These are phyloP conservation scores for Aspergillus candidus DNA, from an alignment of 2,329 filamentous ascomycete species.

Conservation along the genomic window DNA sequence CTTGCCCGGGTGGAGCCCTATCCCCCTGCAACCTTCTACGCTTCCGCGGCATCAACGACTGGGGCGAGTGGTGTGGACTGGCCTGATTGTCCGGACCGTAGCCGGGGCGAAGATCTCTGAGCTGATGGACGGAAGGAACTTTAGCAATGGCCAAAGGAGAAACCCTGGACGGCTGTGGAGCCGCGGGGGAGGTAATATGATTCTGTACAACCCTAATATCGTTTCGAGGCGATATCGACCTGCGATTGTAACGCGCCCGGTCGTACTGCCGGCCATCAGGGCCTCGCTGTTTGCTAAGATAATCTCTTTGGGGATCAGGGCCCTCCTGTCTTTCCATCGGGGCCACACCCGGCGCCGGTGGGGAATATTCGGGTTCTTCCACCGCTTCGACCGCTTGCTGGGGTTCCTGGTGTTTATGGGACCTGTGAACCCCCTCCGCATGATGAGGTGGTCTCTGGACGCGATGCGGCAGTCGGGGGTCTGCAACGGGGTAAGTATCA, in stretches of 20 bases:
- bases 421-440: slow-evolving; percentile 14
- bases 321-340: slow-evolving; percentile 25
- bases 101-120: slow-evolving; percentile 44
- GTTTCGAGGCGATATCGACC: slow-evolving; percentile 31
- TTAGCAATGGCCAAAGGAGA: slow-evolving; percentile 52
- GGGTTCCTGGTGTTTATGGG: slow-evolving; percentile 17
- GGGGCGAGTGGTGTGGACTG: slow-evolving; percentile 40
- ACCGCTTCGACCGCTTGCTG: slow-evolving; percentile 28
- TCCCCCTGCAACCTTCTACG: slow-evolving; percentile 44
- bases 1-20: slow-evolving; percentile 28
- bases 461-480: slow-evolving; percentile 25
- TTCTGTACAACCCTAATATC: slow-evolving; percentile 62
- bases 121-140: slow-evolving; percentile 49
- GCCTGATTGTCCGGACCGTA: slow-evolving; percentile 27
- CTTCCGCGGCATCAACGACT: slow-evolving; percentile 46
- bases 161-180: slow-evolving; percentile 68
- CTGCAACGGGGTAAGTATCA: slow-evolving; percentile 36
- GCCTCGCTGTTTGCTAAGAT: slow-evolving; percentile 28
- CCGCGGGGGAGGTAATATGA: slow-evolving; percentile 66
- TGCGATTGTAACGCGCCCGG: slow-evolving; percentile 37
- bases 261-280: slow-evolving; percentile 36
- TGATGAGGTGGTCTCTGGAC: slow-evolving; percentile 24
- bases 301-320: slow-evolving; percentile 19
- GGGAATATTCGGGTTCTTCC: slow-evolving; percentile 46
- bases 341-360: slow-evolving; percentile 37